These are phyloP conservation scores for Brachypodium distachyon DNA, from an alignment of 202 grass and related monocot genomes.

Conservation along the genomic window DNA sequence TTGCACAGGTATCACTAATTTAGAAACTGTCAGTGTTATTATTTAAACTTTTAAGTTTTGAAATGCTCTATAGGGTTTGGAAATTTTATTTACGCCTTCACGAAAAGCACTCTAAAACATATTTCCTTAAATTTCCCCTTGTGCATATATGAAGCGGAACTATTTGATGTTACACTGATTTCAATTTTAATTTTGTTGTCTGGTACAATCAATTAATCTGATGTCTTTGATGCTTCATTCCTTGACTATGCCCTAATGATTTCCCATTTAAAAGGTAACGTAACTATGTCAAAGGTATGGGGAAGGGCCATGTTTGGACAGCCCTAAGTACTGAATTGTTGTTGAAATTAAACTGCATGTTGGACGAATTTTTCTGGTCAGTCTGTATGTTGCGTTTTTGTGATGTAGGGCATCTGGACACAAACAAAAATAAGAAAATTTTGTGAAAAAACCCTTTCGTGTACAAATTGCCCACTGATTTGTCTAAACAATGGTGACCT, in stretches of 20 bases:
- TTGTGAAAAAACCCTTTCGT: neutral
- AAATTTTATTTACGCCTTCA: too few species aligned
- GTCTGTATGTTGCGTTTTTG: neutral
- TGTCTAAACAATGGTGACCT: neutral
- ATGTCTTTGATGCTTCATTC: neutral
- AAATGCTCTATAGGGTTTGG: neutral
- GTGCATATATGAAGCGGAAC: neutral
- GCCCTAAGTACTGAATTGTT: neutral
- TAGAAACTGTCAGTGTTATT: neutral
- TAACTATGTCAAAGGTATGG: neutral
- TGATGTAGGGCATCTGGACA: neutral
- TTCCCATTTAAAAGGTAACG: neutral
- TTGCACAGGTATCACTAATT: neutral
- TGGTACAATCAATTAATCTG: neutral
- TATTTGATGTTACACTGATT: neutral
- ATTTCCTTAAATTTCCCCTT: too few species aligned
- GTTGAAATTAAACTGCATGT: neutral
- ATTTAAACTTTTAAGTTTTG: neutral
- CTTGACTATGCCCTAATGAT: neutral
- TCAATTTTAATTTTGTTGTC: neutral
- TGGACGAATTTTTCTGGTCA: neutral
- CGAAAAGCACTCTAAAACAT: too few species aligned
- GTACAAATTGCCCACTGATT: neutral
- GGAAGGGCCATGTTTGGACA: neutral
- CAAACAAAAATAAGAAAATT: neutral